Evolutionary conservation across 495 filamentous ascomycete species (phyloP), one percentile per base, ranked within the genome.

Genomic region (Trichodelitschia bisporula): DNA sequence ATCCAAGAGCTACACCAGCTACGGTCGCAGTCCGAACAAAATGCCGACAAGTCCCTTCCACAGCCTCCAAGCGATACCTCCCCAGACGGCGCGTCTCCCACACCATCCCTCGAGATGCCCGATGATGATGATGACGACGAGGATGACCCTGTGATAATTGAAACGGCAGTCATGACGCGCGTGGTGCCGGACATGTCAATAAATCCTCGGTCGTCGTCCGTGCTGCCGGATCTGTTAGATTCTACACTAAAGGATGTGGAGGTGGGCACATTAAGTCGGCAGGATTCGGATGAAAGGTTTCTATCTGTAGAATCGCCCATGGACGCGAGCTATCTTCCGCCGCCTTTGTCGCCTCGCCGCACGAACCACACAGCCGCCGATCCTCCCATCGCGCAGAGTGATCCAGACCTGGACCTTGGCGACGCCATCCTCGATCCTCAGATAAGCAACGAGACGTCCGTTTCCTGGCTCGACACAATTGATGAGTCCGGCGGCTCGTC

Each of bases 381-480:
- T 24, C 21, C 21, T n/a, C 6, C 33, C 55, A 50, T 28, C 34
- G 38, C 15, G 50, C 43, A 25, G 36, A 27, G 16, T 11, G 37
- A 32, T 28, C 19, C 26, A 26, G 8, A 38, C 26, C 19, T 18
- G 16, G n/a, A n/a, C n/a, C n/a, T n/a, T n/a, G n/a, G n/a, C n/a
- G n/a, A n/a, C n/a, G n/a, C n/a, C n/a, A n/a, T n/a, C n/a, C n/a
- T n/a, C n/a, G n/a, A n/a, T n/a, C n/a, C n/a, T n/a, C n/a, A n/a
- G n/a, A n/a, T n/a, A n/a, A n/a, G n/a, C 18, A 77, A 74, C 40
- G 66, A 66, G 34, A 77, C 77, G 36, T 77, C 80, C 10, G 75
- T 74, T 15, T 91, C 83, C 4, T 97, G 86, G 86, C 53, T 97
- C 5, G 82, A 93, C 44, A 89, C 86, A 0, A 95, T 95, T 32